Base-by-base conservation (phyloP, 208 protist genomes). In the Trichomonas vaginalis region DNA sequence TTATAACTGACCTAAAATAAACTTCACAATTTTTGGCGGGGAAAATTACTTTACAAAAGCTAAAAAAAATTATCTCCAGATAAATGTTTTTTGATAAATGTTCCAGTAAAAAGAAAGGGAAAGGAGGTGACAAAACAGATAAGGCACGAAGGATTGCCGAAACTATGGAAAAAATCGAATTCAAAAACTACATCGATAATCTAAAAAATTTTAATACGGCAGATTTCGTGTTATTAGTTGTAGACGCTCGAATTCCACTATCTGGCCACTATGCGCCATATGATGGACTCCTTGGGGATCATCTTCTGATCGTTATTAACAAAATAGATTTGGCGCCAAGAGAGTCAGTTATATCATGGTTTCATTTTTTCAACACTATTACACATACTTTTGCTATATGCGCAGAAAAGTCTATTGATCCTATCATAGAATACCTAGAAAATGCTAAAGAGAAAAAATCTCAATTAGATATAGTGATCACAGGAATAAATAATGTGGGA, bases 291-390 rank as follows among this genome's bases (percentile, higher is more conserved):
- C 15, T 39, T 32, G 27, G 12, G 3, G 15, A 48, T 39, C 42
- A 92, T n/a, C 14, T 56, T 6, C 42, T 92, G 0, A 39, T 92
- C 32, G 45, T 92, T 10, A 10, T 92, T 39, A 92, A 92, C 51
- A 92, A 92, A 92, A 92, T 92, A 10, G 86, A 92, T 92, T 39
- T 92, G 0, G 86, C 37, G 23, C 86, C 86, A 39, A 92, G 86
- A 32, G 86, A 92, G 56, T 48, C 45, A 37, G 40, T 45, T 40
- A 39, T 92, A 51, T 48, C 86, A 15, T 92, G 86, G 86, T 51
- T 42, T 47, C 42, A 92, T 40, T 40, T 23, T 42, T 39, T 92
- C 15, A 92, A 32, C 27, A 92, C 6, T 56, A 35, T 48, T 47
- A 45, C 86, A 32, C 39, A 42, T 15, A 92, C 86, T 17, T 56